phyloP scores from a whole-genome alignment of 2,329 filamentous ascomycete genomes.

The Rutstroemia sydowiana region DNA sequence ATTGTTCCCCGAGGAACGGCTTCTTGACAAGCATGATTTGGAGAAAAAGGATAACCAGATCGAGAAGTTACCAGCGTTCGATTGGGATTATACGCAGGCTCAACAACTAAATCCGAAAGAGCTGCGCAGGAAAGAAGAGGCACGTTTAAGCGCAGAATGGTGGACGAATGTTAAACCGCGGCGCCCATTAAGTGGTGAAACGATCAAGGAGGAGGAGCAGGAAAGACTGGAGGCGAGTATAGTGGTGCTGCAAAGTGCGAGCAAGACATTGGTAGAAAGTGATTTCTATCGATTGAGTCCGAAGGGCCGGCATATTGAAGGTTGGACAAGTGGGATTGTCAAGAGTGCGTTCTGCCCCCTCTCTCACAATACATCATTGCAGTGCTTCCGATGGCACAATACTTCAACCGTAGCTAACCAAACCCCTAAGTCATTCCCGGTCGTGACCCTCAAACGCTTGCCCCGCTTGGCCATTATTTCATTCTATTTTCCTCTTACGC shows the following conservation, averaged over 20 bases:
- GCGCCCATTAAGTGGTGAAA: background rate
- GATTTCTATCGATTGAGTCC: conserved; percentile 66
- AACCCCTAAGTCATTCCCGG: conserved; percentile 48
- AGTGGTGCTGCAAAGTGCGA: conserved; percentile 52
- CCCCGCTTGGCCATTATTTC: conserved; percentile 58
- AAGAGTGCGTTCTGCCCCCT: conserved; percentile 40
- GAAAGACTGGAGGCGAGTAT: conserved; percentile 11
- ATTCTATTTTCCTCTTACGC: conserved; percentile 56
- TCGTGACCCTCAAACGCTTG: conserved; percentile 55
- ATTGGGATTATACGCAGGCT: conserved; percentile 16
- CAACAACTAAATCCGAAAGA: background rate
- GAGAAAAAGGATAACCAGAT: background rate
- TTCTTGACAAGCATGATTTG: conserved; percentile 20
- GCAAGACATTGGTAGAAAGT: conserved; percentile 51
- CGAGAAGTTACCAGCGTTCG: conserved; percentile 27
- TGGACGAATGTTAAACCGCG: background rate
- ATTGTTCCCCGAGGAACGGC: background rate
- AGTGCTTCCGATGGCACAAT: background rate
- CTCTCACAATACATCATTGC: background rate
- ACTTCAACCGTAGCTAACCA: conserved; percentile 4
- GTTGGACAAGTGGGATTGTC: conserved; percentile 57
- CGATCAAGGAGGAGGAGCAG: background rate
- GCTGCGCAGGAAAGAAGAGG: background rate
- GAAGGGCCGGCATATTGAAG: conserved; percentile 55
- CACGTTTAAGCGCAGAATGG: background rate